A percentile compares a stretch with the other conserved stretches of the same genome.
Conservation (phyloP, 805 yeast species). For the Candida yuanshanica region DNA sequence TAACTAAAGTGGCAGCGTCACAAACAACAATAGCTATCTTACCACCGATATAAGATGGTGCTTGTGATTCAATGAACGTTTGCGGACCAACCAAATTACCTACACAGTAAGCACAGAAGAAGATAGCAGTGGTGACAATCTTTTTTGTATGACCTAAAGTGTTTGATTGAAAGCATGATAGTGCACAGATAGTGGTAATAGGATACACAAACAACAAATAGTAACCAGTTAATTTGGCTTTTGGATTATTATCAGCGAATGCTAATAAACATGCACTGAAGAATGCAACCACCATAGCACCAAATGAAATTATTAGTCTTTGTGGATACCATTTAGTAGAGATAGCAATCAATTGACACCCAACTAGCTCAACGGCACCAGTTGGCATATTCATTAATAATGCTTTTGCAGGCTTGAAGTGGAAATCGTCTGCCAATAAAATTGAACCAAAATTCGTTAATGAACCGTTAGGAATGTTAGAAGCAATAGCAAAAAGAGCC, state of each 20-base stretch:
- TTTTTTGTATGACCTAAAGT: conserved; percentile 41
- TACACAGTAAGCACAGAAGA: conserved; percentile 43
- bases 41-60: conserved; percentile 39
- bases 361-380: conserved; percentile 6
- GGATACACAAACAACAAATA: background rate
- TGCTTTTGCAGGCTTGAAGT: background rate
- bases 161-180: conserved; percentile 5
- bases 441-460: conserved; percentile 39
- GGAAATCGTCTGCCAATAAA: conserved; percentile 23
- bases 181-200: background rate
- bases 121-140: conserved; percentile 38
- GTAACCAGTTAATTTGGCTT: background rate
- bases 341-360: background rate
- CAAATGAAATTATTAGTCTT: background rate
- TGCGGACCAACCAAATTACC: conserved; percentile 57
- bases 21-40: conserved; percentile 33
- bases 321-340: background rate
- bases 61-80: conserved; percentile 37
- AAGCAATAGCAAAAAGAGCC: conserved; percentile 26
- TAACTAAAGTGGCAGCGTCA: conserved; percentile 24
- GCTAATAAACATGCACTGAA: background rate
- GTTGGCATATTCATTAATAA: conserved; percentile 1
- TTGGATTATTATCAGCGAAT: conserved; percentile 14
- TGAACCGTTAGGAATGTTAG: conserved; percentile 40
- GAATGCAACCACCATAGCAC: background rate